These are phyloP conservation scores for Echeveria elegans DNA, from an alignment of 164 flowering plant species.

Conservation along the genomic window DNA sequence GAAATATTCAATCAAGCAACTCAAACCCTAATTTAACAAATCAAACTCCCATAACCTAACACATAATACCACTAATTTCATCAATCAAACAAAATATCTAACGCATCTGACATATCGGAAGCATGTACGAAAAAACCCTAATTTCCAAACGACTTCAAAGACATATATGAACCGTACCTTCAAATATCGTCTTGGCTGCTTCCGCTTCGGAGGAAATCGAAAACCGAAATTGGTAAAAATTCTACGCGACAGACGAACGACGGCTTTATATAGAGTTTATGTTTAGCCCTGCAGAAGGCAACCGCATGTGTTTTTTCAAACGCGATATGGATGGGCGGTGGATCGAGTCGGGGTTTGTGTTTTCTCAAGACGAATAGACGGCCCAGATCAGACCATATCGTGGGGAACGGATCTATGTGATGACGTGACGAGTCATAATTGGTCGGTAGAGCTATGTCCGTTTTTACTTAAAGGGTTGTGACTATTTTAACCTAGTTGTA, in stretches of 20 bases:
- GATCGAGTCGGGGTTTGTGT: not conserved
- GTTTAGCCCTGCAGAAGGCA: not conserved
- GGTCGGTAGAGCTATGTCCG: not conserved
- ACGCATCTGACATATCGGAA: no score
- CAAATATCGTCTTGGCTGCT: not conserved
- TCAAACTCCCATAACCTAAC: not conserved
- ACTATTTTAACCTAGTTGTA: no score
- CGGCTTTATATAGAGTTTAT: not conserved
- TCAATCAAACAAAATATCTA: no score
- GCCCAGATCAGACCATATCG: not conserved
- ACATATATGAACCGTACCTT: not conserved
- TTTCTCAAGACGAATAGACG: not conserved
- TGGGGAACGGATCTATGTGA: not conserved
- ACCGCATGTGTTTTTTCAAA: not conserved
- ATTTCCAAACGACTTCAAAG: not conserved
- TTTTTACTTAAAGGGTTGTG: no score
- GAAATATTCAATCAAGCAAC: not conserved
- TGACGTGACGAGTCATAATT: not conserved
- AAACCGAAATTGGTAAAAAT: not conserved
- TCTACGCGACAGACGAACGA: not conserved
- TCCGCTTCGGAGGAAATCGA: not conserved
- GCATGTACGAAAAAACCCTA: no score
- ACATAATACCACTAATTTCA: not conserved
- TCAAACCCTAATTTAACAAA: not conserved
- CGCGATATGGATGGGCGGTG: conserved; percentile 4